Evolutionary conservation across 202 grass and related monocot genomes (phyloP).

Genomic region (Cymbopogon flexuosus): DNA sequence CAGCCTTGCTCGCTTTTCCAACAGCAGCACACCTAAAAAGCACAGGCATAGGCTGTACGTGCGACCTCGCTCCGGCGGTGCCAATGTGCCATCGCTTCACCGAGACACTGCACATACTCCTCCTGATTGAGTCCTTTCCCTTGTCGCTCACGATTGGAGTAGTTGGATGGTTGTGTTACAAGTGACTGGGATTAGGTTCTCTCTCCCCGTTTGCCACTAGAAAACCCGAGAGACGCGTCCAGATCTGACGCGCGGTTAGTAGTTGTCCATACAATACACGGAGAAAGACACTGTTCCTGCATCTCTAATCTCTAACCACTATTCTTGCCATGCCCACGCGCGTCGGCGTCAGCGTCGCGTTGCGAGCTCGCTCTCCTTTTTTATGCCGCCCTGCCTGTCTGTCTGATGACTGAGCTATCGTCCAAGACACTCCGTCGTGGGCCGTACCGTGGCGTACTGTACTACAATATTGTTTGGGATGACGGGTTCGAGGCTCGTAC

Average conservation of each 20-base stretch:
- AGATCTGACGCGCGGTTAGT: background rate
- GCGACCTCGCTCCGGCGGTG: background rate
- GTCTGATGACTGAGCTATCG: background rate
- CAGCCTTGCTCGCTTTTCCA: slow-evolving; percentile 25
- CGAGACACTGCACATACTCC: background rate
- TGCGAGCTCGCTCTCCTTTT: background rate
- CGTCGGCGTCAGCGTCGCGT: background rate
- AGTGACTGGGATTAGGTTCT: background rate
- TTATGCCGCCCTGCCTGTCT: background rate
- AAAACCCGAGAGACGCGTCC: background rate
- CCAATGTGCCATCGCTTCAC: background rate
- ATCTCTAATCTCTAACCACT: background rate
- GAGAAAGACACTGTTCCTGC: background rate
- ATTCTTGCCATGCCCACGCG: background rate
- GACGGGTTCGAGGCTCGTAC: background rate
- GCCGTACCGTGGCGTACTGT: background rate
- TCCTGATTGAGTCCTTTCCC: background rate
- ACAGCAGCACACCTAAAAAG: slow-evolving; percentile 18
- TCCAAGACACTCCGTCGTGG: background rate
- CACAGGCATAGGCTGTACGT: slow-evolving; percentile 10
- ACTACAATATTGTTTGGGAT: background rate
- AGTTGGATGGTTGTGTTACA: slow-evolving; percentile 5
- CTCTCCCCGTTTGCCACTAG: background rate
- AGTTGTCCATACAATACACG: background rate
- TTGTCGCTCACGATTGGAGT: background rate